Conservation (phyloP, 768 basidiomycete species). For the Rubroboletus satanas region DNA sequence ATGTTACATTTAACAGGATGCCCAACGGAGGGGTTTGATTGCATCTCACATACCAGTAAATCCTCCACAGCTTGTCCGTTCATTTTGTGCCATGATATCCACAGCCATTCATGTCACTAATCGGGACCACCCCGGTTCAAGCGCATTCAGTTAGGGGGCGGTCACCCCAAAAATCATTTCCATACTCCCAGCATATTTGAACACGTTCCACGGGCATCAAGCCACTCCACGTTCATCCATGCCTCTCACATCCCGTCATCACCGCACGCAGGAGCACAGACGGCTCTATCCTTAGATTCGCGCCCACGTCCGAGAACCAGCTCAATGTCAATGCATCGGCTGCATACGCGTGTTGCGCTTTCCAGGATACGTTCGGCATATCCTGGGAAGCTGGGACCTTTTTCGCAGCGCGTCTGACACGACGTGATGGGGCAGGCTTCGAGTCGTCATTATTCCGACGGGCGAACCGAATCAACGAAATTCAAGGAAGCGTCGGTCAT, state of each 20-base stretch:
- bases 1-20: conserved; percentile 37
- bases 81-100: background rate
- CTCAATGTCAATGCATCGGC: background rate
- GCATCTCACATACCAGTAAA: background rate
- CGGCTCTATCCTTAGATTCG: background rate
- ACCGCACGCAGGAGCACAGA: background rate
- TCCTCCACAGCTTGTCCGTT: background rate
- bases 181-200: background rate
- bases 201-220: background rate
- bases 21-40: conserved; percentile 41
- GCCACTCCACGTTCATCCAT: background rate
- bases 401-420: background rate
- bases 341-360: background rate
- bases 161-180: background rate
- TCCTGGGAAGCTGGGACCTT: background rate
- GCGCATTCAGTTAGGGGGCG: background rate
- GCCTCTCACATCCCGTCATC: background rate
- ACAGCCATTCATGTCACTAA: background rate
- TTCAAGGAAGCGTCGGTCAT: background rate
- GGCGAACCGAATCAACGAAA: background rate
- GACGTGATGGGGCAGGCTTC: background rate
- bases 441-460: background rate
- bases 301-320: background rate
- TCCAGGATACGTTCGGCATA: background rate
- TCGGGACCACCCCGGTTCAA: background rate